phyloP scores from a whole-genome alignment of 1,139 yeast species.

The Geotrichum bryndzae region DNA sequence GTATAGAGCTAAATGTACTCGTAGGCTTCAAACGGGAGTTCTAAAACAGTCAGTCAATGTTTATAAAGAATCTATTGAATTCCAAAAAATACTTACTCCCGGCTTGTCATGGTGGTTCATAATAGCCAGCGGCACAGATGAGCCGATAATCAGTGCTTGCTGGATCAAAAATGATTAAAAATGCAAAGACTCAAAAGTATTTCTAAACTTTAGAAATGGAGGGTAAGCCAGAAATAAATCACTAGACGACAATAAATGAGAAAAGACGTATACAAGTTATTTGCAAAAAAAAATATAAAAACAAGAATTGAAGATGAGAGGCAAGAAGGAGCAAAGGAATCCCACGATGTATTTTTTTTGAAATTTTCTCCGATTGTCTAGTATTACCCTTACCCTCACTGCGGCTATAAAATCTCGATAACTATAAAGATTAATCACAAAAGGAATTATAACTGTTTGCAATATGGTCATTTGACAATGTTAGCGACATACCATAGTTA shows the following conservation, averaged over 20 bases:
- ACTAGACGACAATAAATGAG: neutral
- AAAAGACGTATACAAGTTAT: neutral
- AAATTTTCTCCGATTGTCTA: neutral
- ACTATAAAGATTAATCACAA: no score
- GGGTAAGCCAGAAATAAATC: neutral
- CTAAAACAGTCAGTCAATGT: neutral
- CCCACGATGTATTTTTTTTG: neutral
- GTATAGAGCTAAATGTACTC: neutral
- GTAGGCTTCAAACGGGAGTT: neutral
- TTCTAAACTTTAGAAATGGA: neutral
- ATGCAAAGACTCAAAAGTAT: neutral
- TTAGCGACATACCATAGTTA: no score
- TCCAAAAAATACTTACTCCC: neutral
- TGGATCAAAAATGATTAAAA: neutral
- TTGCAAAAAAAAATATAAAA: neutral
- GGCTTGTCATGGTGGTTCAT: neutral
- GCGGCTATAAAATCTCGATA: neutral
- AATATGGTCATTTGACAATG: no score
- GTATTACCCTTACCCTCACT: neutral
- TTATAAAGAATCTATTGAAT: neutral
- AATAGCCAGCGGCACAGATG: neutral
- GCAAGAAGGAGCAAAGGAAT: neutral
- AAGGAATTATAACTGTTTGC: no score
- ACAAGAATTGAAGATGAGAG: neutral
- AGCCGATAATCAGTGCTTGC: neutral